Conservation (phyloP, 805 yeast species). For the Nakazawaea anatomiae region DNA sequence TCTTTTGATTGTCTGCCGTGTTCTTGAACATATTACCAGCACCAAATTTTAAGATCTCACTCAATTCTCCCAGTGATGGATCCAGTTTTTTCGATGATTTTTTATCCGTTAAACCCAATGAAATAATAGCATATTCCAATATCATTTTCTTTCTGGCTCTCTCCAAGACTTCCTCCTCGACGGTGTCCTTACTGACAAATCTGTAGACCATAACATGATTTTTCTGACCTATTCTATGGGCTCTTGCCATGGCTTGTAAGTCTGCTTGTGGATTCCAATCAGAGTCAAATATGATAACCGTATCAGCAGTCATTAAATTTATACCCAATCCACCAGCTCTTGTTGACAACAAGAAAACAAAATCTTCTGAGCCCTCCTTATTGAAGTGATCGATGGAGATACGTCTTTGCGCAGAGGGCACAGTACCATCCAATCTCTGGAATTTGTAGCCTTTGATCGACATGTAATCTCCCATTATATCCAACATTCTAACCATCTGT, state of each 20-base stretch:
- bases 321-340: constrained; percentile 99
- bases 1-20: constrained; percentile 82
- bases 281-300: constrained; percentile 94
- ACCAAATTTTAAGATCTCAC: constrained; percentile 94
- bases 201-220: constrained; percentile 96
- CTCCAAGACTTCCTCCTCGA: constrained; percentile 95
- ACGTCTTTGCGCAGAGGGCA: constrained; percentile 89
- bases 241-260: constrained; percentile 98
- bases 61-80: constrained; percentile 78
- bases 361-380: constrained; percentile 88
- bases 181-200: constrained; percentile 96
- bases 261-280: constrained; percentile 99
- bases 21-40: constrained; percentile 98
- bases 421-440: constrained; percentile 95
- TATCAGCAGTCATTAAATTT: constrained; percentile 98
- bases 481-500: constrained; percentile 96
- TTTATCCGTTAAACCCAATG: constrained; percentile 88
- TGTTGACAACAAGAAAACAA: constrained; percentile 83
- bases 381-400: constrained; percentile 95
- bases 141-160: constrained; percentile 98
- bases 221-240: constrained; percentile 99
- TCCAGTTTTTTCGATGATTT: constrained; percentile 53
- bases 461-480: constrained; percentile 89
- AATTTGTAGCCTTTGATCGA: constrained; percentile 81
- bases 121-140: constrained; percentile 94